Conservation (phyloP, 164 flowering plant species). For the Sedum album region DNA sequence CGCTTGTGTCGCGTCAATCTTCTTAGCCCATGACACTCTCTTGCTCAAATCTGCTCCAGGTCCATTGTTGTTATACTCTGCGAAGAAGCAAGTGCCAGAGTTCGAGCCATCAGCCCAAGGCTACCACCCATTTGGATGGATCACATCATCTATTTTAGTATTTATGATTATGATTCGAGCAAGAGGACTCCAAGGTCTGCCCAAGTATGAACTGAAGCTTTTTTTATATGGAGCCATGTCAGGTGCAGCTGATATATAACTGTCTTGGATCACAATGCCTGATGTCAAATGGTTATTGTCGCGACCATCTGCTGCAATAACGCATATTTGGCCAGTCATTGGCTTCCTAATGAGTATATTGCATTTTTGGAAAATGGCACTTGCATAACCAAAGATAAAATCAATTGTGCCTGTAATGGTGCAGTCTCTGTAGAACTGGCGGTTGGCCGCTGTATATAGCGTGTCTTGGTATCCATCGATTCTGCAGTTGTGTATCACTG, state of each 20-base stretch:
- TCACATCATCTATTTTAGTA: slow-evolving; percentile 28
- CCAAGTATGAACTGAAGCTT: slow-evolving; percentile 29
- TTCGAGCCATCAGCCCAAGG: slow-evolving; percentile 38
- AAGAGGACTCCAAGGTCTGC: slow-evolving; percentile 50
- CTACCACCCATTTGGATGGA: slow-evolving; percentile 44
- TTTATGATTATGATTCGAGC: slow-evolving; percentile 41
- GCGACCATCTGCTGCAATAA: slow-evolving; percentile 47
- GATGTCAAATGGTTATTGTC: slow-evolving; percentile 12
- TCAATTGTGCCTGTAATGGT: slow-evolving; percentile 66
- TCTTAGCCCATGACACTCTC: slow-evolving; percentile 47
- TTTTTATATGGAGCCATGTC: slow-evolving; percentile 16
- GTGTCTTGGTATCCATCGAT: slow-evolving; percentile 73
- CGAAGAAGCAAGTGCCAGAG: slow-evolving; percentile 29
- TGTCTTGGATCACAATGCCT: slow-evolving; percentile 44
- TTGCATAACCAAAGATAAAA: slow-evolving; percentile 60
- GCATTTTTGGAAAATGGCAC: slow-evolving; percentile 66
- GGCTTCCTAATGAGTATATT: slow-evolving; percentile 36
- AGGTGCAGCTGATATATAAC: slow-evolving; percentile 31
- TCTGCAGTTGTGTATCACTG: slow-evolving; percentile 61
- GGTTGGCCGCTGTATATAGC: slow-evolving; percentile 50
- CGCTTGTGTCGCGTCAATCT: slow-evolving; percentile 12
- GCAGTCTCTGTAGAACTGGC: slow-evolving; percentile 81
- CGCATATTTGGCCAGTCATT: slow-evolving; percentile 29
- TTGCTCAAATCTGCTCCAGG: slow-evolving; percentile 23
- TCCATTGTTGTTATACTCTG: slow-evolving; percentile 45